phyloP scores from a whole-genome alignment of 495 filamentous ascomycete genomes.

The Venustampulla echinocandica region DNA sequence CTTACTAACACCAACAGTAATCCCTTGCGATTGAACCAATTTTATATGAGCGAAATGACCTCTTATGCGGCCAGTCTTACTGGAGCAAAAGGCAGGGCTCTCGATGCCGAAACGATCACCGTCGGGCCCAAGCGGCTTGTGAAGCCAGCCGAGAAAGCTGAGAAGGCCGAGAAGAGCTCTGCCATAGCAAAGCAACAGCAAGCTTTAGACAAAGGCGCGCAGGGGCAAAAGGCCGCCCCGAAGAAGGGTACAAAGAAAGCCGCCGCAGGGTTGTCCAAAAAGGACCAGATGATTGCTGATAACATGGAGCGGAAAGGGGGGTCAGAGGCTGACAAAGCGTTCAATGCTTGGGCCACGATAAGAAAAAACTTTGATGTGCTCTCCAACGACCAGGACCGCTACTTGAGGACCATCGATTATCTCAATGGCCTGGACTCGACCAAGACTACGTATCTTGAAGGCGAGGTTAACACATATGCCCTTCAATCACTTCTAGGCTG shows the following conservation, averaged over 20 bases:
- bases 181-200: slow-evolving; percentile 10
- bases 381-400: slow-evolving; percentile 22
- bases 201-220: not conserved
- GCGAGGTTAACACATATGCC: slow-evolving; percentile 32
- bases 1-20: too few species aligned
- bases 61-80: slow-evolving; percentile 65
- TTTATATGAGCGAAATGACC: slow-evolving; percentile 52
- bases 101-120: slow-evolving; percentile 55
- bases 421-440: slow-evolving; percentile 23
- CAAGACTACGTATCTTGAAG: slow-evolving; percentile 22
- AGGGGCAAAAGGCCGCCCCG: slow-evolving; percentile 12
- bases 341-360: slow-evolving; percentile 27
- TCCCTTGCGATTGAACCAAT: slow-evolving; percentile 33
- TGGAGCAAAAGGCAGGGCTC: slow-evolving; percentile 48
- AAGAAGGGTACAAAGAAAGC: slow-evolving; percentile 34
- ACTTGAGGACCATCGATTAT: slow-evolving; percentile 26
- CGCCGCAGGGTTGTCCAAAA: slow-evolving; percentile 19
- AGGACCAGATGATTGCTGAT: slow-evolving; percentile 27
- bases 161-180: slow-evolving; percentile 1
- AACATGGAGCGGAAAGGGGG: slow-evolving; percentile 26
- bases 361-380: slow-evolving; percentile 25
- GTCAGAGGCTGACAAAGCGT: slow-evolving; percentile 26
- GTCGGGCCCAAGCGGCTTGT: slow-evolving; percentile 29
- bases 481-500: slow-evolving; percentile 27
- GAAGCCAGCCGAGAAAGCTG: slow-evolving; percentile 21